Evolutionary conservation across 208 protist genomes (phyloP).

Genomic region (Wallacemonas sp.): DNA sequence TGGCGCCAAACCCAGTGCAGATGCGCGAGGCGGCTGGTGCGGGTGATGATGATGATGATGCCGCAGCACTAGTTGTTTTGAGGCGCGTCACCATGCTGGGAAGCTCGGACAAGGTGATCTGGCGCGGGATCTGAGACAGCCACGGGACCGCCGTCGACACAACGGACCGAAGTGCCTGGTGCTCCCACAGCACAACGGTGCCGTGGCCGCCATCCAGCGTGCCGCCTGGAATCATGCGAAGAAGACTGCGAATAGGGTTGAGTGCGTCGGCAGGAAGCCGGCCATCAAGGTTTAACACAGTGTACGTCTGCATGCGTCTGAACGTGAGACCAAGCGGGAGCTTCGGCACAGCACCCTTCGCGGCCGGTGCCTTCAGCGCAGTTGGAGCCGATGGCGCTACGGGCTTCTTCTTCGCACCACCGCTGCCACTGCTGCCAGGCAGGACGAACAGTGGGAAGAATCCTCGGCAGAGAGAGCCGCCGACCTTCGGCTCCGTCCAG

Average conservation of each 20-base stretch:
- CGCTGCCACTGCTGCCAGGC: too few species aligned
- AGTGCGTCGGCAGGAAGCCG: too few species aligned
- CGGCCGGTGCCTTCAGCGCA: neutral
- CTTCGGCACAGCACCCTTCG: too few species aligned
- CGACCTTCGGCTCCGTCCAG: slow-evolving; percentile 11
- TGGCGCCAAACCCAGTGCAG: too few species aligned
- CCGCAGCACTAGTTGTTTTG: too few species aligned
- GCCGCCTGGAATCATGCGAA: neutral
- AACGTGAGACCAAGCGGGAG: too few species aligned
- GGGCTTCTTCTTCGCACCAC: slow-evolving; percentile 2
- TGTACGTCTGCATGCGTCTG: too few species aligned
- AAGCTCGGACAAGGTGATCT: too few species aligned
- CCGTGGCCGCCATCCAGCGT: neutral
- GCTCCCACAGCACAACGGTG: neutral
- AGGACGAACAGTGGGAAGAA: slow-evolving; percentile 33
- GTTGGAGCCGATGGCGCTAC: neutral
- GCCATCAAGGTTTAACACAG: too few species aligned
- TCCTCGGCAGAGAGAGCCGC: neutral
- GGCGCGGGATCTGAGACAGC: neutral
- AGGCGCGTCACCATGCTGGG: too few species aligned
- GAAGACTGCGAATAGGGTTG: neutral
- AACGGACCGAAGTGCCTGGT: neutral
- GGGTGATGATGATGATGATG: too few species aligned
- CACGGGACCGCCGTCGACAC: neutral
- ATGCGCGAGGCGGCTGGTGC: too few species aligned